Evolutionary conservation across 257 asterid genomes (phyloP), one percentile per base, ranked within the genome.

Genomic region (Lycium barbarum): DNA sequence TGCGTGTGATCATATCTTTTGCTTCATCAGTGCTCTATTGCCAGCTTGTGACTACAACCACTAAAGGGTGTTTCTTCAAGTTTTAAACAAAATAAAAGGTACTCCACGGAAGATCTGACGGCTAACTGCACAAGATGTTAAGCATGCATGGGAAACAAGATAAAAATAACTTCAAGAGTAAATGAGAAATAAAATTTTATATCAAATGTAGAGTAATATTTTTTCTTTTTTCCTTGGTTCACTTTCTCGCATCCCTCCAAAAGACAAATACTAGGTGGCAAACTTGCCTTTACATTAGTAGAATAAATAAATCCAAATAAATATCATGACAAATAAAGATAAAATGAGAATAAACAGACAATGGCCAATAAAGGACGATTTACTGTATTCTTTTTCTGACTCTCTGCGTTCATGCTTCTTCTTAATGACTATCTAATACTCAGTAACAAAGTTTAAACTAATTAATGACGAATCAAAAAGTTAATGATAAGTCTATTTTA

Each of bases 251-350:
- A 73, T 45, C 40, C 80, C 6, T 66, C 73, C 47, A 33, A 66
- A 33, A 66, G 59, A 72, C 80, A 45, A 45, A 11, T 72, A 45
- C 38, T 72, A 45, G 38, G 57, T 72, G 35, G 4, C 18, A 45
- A 18, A 45, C 6, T 5, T 45, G 58, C 59, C 40, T 73, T 73
- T 11, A 12, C 7, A 47, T 47, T 54, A 73, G 17, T 73, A 73
- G 20, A 73, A 73, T 72, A n/a, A 73, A 73, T 72, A 72, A 73
- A 73, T 73, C 59, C 43, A 73, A 20, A 47, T 47, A 47, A 73
- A 12, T 47, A 73, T 12, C 43, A 47, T 47, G 61, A 6, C 12
- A 22, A 73, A 13, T 47, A 47, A 73, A 47, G 6, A 20, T 47
- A 73, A 40, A 7, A 73, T 13, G 12, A 20, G n/a, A 47, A 73